A percentile compares a stretch with the other conserved stretches of the same genome.
These are phyloP conservation scores for Apiospora pterosperma DNA, from an alignment of 2,329 filamentous ascomycete genomes.

Conservation along the genomic window DNA sequence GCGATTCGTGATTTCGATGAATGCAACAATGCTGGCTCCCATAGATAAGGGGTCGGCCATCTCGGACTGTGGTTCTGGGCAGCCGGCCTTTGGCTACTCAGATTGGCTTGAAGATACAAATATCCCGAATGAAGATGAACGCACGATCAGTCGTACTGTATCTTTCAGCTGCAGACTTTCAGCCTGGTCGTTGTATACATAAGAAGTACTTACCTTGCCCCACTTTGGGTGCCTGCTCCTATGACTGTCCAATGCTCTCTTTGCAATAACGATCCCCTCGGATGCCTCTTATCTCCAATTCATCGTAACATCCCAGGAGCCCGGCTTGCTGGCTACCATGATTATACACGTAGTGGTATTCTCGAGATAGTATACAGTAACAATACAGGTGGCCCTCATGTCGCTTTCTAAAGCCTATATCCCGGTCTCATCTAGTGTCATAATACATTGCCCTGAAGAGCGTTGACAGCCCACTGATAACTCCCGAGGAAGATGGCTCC, in stretches of 20 bases:
- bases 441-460: conserved; percentile 44
- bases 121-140: too few species aligned
- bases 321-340: not conserved
- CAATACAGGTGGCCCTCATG: not conserved
- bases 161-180: too few species aligned
- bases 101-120: too few species aligned
- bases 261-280: not conserved
- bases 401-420: not conserved
- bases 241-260: not conserved
- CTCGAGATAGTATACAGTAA: not conserved
- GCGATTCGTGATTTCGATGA: conserved; percentile 12
- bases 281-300: not conserved
- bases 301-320: not conserved
- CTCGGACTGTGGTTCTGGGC: not conserved
- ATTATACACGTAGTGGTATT: not conserved
- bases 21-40: conserved; percentile 14
- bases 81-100: not conserved
- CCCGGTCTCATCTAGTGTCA: not conserved
- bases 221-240: not conserved
- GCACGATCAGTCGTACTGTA: too few species aligned
- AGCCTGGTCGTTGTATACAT: not conserved
- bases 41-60: conserved; percentile 4
- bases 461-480: conserved; percentile 85
- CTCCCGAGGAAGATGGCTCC: conserved; percentile 93
- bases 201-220: too few species aligned